Conservation (phyloP, 345 rosid species). For the Citrus sinensis region DVS_A1.0 CM039162.1:10623001-10623500, state of each 20-base stretch:
- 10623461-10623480: neutral
- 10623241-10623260: neutral
- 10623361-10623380: slow-evolving; percentile 10
- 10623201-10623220: neutral
- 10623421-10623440: slow-evolving; percentile 4
- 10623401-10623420: slow-evolving; percentile 1
- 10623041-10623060: neutral
- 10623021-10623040: too few species aligned
- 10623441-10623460: too few species aligned
- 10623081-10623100: neutral
- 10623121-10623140: neutral
- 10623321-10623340: neutral
- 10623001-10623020: neutral
- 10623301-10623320: neutral
- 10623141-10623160: neutral
- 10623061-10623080: neutral
- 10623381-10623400: neutral
- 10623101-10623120: neutral
- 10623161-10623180: too few species aligned
- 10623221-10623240: neutral
- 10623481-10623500: neutral
- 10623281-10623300: neutral
- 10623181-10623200: neutral
- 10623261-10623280: neutral
- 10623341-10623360: neutral